Evolutionary conservation across 306 rosid genomes (phyloP).

Genomic region (Prunus armeniaca): DNA sequence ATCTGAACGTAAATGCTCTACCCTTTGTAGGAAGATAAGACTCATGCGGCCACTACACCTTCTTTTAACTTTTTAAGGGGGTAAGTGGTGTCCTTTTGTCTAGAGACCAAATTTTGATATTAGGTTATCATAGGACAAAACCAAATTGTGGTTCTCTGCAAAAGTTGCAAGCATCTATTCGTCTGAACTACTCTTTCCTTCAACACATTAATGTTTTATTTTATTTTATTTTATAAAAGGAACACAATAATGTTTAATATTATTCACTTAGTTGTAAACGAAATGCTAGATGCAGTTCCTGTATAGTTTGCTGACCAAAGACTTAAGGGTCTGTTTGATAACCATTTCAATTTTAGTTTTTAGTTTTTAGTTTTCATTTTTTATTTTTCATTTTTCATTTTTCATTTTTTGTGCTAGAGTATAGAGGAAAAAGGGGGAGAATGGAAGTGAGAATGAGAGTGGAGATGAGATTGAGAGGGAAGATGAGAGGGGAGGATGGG

Average conservation of each 20-base stretch:
- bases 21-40: not conserved
- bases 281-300: slow-evolving; percentile 1
- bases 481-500: no score
- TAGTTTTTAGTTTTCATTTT: no score
- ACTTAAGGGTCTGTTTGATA: not conserved
- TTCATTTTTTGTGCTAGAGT: no score
- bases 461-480: no score
- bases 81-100: not conserved
- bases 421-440: no score
- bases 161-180: not conserved
- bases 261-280: not conserved
- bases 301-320: not conserved
- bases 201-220: not conserved
- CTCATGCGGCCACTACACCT: not conserved
- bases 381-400: no score
- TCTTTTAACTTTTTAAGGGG: not conserved
- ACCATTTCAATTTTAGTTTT: no score
- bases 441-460: no score
- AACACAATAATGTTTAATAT: not conserved
- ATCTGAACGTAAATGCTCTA: not conserved
- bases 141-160: not conserved
- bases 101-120: not conserved
- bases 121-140: not conserved
- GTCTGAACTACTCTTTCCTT: slow-evolving; percentile 2
- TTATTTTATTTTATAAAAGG: no score